Base-by-base conservation (phyloP, 2,329 filamentous ascomycete genomes). In the Didymella pomorum region DNA sequence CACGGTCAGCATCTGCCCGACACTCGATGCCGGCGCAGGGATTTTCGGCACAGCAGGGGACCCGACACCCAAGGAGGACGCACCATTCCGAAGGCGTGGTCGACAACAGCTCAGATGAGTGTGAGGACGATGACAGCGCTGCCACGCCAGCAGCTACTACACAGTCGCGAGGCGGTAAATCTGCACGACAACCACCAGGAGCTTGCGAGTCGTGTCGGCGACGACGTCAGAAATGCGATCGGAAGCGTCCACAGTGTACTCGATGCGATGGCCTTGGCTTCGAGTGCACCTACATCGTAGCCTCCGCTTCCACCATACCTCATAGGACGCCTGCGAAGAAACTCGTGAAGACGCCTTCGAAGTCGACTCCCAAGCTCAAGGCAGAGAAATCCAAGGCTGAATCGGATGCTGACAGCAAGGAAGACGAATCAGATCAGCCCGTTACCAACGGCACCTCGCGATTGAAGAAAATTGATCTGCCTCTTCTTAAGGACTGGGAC, bases 201-300 rank as follows among this genome's bases (percentile, higher is more conserved):
- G 31, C 51, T 25, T 46, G 62, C 56, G 44, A 50, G 23, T 43
- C 52, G 41, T 52, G 54, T n/a, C 33, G 43, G 11, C 11, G 39
- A 20, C 49, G 50, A 5, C 52, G 53, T 12, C 89, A 90, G 48
- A 71, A 68, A 78, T 73, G 68, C 75, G 89, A 92, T 76, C 86
- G 90, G 23, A 87, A 86, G 3, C 88, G 90, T 67, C 90, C 89
- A 1, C 85, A 86, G 14, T 90, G 87, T 73, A 86, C 86, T 12
- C 89, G 87, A 86, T 90, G 87, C 71, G 78, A 83, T 28, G 82
- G 86, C 25, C 87, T 39, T 21, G 29, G 37, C 11, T 21, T 43
- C 18, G 3, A 9, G 21, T 57, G 54, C 42, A 33, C 39, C 10
- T 43, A 51, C 11, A 8, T 10, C n/a, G 5, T 35, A 9, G 16